These are phyloP conservation scores for Xylariaceae sp. DNA, from an alignment of 2,329 filamentous ascomycete species.

Conservation along the genomic window DNA sequence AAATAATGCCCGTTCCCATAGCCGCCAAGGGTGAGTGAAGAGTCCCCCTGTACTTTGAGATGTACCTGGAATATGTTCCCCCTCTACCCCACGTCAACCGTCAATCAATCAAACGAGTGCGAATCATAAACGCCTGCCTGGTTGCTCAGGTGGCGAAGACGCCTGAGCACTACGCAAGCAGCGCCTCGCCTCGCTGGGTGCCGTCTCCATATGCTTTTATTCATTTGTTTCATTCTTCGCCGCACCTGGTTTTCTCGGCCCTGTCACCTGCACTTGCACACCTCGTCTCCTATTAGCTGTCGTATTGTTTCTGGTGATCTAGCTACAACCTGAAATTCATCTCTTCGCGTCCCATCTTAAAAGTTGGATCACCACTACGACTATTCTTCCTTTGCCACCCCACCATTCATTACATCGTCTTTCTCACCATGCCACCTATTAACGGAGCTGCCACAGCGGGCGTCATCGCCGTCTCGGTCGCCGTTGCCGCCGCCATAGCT, in stretches of 20 bases:
- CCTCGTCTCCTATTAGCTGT: neutral
- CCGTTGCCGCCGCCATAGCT: conserved; percentile 62
- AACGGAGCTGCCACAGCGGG: conserved; percentile 64
- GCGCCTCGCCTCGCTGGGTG: neutral
- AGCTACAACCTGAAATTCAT: neutral
- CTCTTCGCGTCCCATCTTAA: neutral
- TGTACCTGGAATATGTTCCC: conserved; percentile 2
- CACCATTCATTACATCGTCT: neutral
- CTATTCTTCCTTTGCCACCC: neutral
- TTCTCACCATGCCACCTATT: conserved; percentile 56
- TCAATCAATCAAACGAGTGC: conserved; percentile 20
- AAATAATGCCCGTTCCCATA: conserved; percentile 45
- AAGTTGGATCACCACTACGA: neutral
- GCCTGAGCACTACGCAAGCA: conserved; percentile 33
- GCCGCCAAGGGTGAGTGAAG: conserved; percentile 46
- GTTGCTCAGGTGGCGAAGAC: conserved; percentile 34
- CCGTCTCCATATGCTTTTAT: neutral
- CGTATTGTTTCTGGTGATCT: no score
- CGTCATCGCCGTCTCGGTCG: conserved; percentile 62
- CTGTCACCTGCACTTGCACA: conserved; percentile 11
- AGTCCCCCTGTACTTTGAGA: conserved; percentile 7
- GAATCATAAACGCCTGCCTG: conserved; percentile 36
- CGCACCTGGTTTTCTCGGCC: conserved; percentile 1
- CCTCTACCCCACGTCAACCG: conserved; percentile 33
- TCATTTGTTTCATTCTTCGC: neutral